A percentile compares a stretch with the other conserved stretches of the same genome.
Conservation (phyloP, 2,329 filamentous ascomycete genomes). For the Fusarium gaditjirri region DNA sequence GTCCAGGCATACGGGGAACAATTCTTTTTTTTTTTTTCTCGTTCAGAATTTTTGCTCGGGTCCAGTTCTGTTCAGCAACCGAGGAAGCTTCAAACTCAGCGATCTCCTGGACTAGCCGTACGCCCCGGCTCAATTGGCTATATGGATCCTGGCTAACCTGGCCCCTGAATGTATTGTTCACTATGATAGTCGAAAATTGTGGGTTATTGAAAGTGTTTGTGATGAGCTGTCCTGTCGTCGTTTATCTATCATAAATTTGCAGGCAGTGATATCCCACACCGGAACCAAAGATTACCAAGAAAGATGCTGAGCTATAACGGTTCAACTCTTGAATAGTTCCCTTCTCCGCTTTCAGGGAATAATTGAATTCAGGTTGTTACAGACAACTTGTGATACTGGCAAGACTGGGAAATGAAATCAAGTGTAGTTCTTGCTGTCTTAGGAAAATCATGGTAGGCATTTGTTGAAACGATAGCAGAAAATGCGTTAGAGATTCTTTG, state of each 20-base stretch:
- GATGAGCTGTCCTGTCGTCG: conserved; percentile 21
- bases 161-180: conserved; percentile 12
- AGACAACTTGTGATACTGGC: neutral
- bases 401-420: neutral
- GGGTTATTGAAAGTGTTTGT: conserved; percentile 11
- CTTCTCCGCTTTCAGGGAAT: neutral
- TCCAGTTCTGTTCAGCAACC: conserved; percentile 9
- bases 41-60: conserved; percentile 4
- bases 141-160: neutral
- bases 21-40: conserved; percentile 21
- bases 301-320: conserved; percentile 40
- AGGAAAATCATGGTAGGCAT: neutral
- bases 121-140: neutral
- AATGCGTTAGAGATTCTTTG: neutral
- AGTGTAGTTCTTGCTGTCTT: neutral
- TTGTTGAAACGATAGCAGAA: neutral
- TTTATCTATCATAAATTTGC: conserved; percentile 24
- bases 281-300: conserved; percentile 36
- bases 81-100: conserved; percentile 14
- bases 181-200: conserved; percentile 12
- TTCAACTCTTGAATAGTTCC: conserved; percentile 1
- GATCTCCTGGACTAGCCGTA: conserved; percentile 8
- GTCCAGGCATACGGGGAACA: conserved; percentile 13
- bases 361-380: neutral
- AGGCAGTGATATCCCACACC: conserved; percentile 26